phyloP scores from a whole-genome alignment of 495 filamentous ascomycete species.

The Daldinia childiae region DNA sequence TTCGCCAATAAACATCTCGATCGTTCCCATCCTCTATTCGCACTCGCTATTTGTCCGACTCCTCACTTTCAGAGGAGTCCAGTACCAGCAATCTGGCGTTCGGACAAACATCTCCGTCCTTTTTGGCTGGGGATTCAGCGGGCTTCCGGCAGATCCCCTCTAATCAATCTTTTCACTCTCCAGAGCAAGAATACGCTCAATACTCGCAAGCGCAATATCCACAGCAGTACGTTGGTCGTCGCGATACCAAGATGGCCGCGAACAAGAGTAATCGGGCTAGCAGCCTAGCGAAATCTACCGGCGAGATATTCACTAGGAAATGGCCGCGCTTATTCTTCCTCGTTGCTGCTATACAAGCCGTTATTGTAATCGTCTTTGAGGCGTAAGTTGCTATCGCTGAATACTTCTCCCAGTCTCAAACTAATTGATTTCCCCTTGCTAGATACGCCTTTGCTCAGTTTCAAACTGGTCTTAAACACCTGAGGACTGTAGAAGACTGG shows the following conservation, averaged over 20 bases:
- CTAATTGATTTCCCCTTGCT: slow-evolving; percentile 28
- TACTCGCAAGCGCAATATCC: slow-evolving; percentile 36
- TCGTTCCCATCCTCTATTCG: slow-evolving; percentile 22
- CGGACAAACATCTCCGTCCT: slow-evolving; percentile 40
- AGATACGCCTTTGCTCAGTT: slow-evolving; percentile 80
- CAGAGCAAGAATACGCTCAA: slow-evolving; percentile 42
- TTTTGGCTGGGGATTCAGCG: slow-evolving; percentile 41
- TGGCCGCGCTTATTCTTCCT: slow-evolving; percentile 92
- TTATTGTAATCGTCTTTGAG: slow-evolving; percentile 83
- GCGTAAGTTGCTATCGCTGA: slow-evolving; percentile 65
- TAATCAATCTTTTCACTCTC: slow-evolving; percentile 42
- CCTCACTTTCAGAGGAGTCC: slow-evolving; percentile 45
- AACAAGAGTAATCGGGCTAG: slow-evolving; percentile 34
- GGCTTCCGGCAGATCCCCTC: slow-evolving; percentile 47
- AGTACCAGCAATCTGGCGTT: slow-evolving; percentile 46
- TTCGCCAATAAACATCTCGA: slow-evolving; percentile 15
- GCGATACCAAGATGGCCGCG: slow-evolving; percentile 55
- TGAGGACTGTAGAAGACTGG: neutral
- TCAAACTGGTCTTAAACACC: slow-evolving; percentile 61
- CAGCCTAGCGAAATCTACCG: slow-evolving; percentile 44
- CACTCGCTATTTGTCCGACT: slow-evolving; percentile 36
- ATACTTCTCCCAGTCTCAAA: neutral
- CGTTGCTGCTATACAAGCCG: slow-evolving; percentile 76
- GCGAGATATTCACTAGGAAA: slow-evolving; percentile 69
- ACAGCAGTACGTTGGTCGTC: slow-evolving; percentile 55